Evolutionary conservation across 257 asterid genomes (phyloP).

Genomic region (Solanum piurae): DNA sequence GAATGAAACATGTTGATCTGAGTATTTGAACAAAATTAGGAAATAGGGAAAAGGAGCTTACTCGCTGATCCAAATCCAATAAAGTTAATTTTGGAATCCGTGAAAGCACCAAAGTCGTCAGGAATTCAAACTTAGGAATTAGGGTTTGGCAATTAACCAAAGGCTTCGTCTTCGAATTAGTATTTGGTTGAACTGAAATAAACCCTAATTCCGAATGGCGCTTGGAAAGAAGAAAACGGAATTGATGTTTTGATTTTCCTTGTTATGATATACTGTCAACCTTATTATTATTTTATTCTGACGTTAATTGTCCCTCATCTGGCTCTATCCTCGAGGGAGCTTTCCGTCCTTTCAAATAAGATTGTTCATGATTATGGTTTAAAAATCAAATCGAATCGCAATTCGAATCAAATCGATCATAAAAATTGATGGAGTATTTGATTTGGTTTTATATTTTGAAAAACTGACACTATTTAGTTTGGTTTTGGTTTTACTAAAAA

Average conservation of each 20-base stretch:
- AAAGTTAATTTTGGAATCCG: neutral
- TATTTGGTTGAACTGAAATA: neutral
- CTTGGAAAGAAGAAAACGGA: neutral
- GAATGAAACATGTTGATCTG: neutral
- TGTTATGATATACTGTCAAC: neutral
- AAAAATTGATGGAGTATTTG: no score
- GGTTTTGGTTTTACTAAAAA: no score
- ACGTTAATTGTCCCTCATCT: neutral
- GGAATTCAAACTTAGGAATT: neutral
- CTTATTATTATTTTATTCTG: neutral
- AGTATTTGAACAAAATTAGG: neutral
- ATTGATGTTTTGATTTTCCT: neutral
- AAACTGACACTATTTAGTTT: no score
- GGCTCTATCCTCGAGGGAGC: neutral
- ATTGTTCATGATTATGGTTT: no score
- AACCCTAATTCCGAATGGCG: conserved; percentile 4
- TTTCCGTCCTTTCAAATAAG: neutral
- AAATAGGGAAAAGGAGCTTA: neutral
- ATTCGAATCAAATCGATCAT: no score
- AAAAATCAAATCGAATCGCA: no score
- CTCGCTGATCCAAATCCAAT: neutral
- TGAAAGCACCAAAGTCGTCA: neutral
- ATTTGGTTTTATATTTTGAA: no score
- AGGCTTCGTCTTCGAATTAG: neutral
- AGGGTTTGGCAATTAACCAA: neutral